Conservation (phyloP, 805 yeast species). For the Jamesozyma rosinii region DNA sequence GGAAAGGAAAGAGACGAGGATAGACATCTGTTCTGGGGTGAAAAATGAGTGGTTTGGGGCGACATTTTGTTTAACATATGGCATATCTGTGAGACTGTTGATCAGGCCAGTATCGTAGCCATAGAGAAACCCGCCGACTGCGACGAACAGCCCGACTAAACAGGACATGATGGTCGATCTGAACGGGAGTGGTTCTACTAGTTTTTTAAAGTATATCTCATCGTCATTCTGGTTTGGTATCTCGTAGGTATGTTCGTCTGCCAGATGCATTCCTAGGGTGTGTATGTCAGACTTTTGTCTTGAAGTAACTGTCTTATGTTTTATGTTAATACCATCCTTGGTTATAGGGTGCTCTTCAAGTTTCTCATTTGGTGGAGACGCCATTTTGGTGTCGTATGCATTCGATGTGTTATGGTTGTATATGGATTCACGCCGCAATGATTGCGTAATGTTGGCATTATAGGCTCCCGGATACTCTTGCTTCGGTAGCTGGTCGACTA, state of each 20-base stretch:
- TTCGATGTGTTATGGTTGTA: too few relatives aligned
- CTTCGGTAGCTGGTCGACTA: neutral
- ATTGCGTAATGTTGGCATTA: too few relatives aligned
- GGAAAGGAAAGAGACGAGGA: constrained; percentile 68
- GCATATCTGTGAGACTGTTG: constrained; percentile 71
- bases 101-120: constrained; percentile 88
- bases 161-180: constrained; percentile 56
- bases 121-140: constrained; percentile 80
- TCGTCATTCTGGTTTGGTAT: neutral
- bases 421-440: too few relatives aligned
- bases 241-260: neutral
- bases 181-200: constrained; percentile 27
- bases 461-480: too few relatives aligned
- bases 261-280: neutral
- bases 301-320: neutral
- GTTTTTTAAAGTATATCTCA: constrained; percentile 2
- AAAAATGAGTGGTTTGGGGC: constrained; percentile 41
- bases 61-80: constrained; percentile 48
- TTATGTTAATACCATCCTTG: neutral
- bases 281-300: neutral
- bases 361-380: too few relatives aligned
- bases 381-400: too few relatives aligned
- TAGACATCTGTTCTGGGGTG: constrained; percentile 54
- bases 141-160: constrained; percentile 70
- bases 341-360: neutral